Conservation (phyloP, 495 filamentous ascomycete species). For the Aspergillus sclerotioniger region DNA sequence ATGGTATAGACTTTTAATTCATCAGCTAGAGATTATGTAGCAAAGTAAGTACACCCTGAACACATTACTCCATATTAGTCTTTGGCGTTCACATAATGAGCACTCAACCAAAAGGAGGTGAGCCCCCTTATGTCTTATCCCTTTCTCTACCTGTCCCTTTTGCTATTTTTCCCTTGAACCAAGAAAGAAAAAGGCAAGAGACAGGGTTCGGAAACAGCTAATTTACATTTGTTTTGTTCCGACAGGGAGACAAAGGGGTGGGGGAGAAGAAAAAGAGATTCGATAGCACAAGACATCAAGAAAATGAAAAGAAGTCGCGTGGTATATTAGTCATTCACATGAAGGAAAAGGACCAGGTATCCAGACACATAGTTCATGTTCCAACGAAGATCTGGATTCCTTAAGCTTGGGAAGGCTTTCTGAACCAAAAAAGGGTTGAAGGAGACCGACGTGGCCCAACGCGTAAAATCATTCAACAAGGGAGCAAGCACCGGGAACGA, state of each 20-base stretch:
- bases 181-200: not conserved
- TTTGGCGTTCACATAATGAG: too few species aligned
- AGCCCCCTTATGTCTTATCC: too few species aligned
- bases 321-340: not conserved
- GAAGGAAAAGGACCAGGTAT: not conserved
- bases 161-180: not conserved
- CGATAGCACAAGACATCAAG: not conserved
- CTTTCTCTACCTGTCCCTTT: too few species aligned
- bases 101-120: too few species aligned
- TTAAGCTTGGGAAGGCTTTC: not conserved
- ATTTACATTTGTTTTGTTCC: not conserved
- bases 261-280: not conserved
- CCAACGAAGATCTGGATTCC: not conserved
- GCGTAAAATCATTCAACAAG: not conserved
- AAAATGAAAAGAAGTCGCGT: not conserved
- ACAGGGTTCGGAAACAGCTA: not conserved
- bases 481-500: not conserved
- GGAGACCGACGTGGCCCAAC: too few species aligned
- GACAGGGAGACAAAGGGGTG: not conserved
- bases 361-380: not conserved
- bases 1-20: too few species aligned
- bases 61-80: too few species aligned
- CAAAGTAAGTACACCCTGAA: too few species aligned
- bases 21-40: too few species aligned
- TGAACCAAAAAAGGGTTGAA: too few species aligned